Conservation (phyloP, 306 rosid species). For the Albizia julibrissin region DNA sequence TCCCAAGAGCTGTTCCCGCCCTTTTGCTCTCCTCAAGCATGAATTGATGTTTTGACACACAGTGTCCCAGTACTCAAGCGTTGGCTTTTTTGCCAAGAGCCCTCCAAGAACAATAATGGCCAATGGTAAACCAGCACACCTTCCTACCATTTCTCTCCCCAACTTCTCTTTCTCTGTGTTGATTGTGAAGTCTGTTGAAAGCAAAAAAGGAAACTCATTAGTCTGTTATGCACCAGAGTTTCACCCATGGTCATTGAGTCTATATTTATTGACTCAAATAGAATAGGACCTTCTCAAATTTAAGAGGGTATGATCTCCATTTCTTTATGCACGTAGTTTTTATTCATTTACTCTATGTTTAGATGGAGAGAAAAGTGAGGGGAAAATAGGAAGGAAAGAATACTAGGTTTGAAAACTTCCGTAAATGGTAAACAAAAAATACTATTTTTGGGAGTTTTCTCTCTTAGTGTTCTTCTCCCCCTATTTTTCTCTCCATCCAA, state of each 20-base stretch:
- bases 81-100: constrained; percentile 53
- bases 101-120: constrained; percentile 67
- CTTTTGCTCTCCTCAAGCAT: constrained; percentile 42
- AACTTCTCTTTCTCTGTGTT: constrained; percentile 44
- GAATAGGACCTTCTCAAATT: constrained; percentile 2
- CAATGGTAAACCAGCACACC: constrained; percentile 60
- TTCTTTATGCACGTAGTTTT: neutral
- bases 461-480: too few species aligned
- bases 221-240: neutral
- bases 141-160: constrained; percentile 62
- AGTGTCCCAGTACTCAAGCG: constrained; percentile 50
- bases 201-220: constrained; percentile 6
- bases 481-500: too few species aligned
- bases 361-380: too few species aligned
- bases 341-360: neutral
- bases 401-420: too few species aligned
- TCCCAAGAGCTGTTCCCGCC: constrained; percentile 39
- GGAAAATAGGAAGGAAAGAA: too few species aligned
- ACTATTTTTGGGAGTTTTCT: too few species aligned
- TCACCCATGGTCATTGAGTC: neutral
- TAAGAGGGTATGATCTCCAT: constrained; percentile 6
- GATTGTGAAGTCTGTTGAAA: constrained; percentile 30
- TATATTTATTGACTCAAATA: neutral
- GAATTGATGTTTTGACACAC: constrained; percentile 45
- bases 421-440: too few species aligned